Evolutionary conservation across 495 filamentous ascomycete species (phyloP).

Genomic region (Tricharina praecox): DNA sequence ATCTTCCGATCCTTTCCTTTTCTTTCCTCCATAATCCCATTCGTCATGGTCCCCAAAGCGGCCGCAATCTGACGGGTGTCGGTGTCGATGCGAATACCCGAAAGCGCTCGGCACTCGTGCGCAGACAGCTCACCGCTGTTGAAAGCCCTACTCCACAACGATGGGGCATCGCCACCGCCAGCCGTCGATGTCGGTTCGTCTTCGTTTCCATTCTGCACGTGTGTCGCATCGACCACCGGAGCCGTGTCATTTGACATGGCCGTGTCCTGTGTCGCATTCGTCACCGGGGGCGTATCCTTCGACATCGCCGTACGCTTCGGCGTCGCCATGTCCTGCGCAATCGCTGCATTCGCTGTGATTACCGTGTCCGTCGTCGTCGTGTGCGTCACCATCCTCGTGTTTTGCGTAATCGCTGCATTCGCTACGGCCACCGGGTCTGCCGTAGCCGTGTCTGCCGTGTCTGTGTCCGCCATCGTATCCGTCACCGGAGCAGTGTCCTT

Average conservation of each 20-base stretch:
- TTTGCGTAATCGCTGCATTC: too few species aligned
- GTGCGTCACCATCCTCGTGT: too few species aligned
- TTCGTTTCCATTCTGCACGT: not conserved
- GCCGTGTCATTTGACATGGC: too few species aligned
- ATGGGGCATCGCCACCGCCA: not conserved
- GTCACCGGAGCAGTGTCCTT: too few species aligned
- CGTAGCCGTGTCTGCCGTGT: not conserved
- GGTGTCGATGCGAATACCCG: not conserved
- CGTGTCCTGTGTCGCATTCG: too few species aligned
- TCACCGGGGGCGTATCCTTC: too few species aligned
- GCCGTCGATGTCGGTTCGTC: not conserved
- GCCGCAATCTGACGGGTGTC: not conserved
- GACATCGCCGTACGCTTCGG: too few species aligned
- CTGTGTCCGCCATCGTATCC: not conserved
- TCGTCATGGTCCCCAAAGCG: not conserved
- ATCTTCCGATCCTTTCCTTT: constrained; percentile 3
- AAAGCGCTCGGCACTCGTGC: not conserved
- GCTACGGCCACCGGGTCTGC: too few species aligned
- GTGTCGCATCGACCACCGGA: not conserved
- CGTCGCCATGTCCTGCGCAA: too few species aligned
- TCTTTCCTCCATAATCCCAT: not conserved
- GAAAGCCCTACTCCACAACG: not conserved
- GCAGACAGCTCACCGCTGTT: not conserved
- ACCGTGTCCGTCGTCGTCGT: too few species aligned
- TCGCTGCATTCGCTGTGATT: too few species aligned